Base-by-base conservation (phyloP, 192 early-diverging fungal species). In the Irineochytrium annulatum region DNA sequence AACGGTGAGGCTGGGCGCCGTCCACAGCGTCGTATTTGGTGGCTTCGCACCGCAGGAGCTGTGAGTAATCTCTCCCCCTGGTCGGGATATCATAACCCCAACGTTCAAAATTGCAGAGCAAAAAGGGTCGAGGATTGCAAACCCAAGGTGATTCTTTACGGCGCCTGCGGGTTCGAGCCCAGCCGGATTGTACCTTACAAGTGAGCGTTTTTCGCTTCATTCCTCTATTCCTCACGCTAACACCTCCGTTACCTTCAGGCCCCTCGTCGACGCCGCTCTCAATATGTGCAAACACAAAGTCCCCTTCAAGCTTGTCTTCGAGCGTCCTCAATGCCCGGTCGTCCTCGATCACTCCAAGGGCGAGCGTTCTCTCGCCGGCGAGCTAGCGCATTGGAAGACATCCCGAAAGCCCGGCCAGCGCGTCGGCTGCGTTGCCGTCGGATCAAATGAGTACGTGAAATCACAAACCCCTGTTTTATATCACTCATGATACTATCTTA, bases 11-110 rank as follows among this genome's bases (percentile, higher is more conserved):
- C 66, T 93, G 11, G 93, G 91, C n/a, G 88, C 86, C 11, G 74
- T 92, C 11, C 89, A 91, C 55, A 86, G 84, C 45, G 89, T 91
- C 20, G 87, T 90, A 11, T 90, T 91, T 82, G 86, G 86, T 26
- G 76, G 76, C 3, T 77, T 77, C 55, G 72, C 76, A 0, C 48
- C 65, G 4, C 52, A 63, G 17, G 76, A 77, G 43, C 62, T 77
- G 59, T 73, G 55, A 62, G 64, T 55, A 6, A 26, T 20, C 16
- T 55, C 3, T 0, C 0, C 0, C 20, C 35, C 11, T 29, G 24
- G 16, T 27, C 8, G 14, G 45, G 13, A 8, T 29, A 8, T 34
- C 29, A 30, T 13, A 48, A 51, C 43, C 27, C 22, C 28, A 19
- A 26, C 43, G 5, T 22, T 30, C 39, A 34, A 4, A 37, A 22